phyloP scores from a whole-genome alignment of 208 protist species.

The Trypanosoma scelopori region DNA sequence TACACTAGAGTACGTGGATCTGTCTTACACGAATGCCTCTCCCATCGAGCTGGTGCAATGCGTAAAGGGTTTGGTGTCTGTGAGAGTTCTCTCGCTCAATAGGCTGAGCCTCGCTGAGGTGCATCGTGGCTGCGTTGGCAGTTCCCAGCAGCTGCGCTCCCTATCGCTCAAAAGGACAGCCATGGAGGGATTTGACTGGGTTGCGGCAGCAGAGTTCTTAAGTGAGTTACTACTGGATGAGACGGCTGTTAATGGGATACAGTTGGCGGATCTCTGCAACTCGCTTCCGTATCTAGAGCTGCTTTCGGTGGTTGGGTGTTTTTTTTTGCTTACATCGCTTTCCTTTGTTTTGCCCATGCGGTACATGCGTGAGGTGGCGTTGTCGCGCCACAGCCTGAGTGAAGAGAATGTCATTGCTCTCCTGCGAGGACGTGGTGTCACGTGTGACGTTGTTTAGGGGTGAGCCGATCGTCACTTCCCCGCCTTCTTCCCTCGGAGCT shows the following conservation, averaged over 20 bases:
- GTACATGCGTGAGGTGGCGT: conserved; percentile 10
- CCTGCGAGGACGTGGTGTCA: neutral
- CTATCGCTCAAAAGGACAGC: conserved; percentile 9
- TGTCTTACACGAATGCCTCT: conserved; percentile 3
- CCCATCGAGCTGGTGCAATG: neutral
- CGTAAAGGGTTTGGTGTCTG: neutral
- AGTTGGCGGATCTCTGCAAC: conserved; percentile 28
- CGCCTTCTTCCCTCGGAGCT: too few relatives aligned
- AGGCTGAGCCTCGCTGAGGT: conserved; percentile 4
- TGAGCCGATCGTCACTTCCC: conserved; percentile 1
- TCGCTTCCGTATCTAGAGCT: conserved; percentile 26
- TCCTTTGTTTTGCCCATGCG: conserved; percentile 34
- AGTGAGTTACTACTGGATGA: conserved; percentile 37
- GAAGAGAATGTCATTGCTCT: conserved; percentile 10
- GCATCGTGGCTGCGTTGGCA: conserved; percentile 1
- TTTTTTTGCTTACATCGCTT: conserved; percentile 33
- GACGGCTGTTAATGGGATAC: conserved; percentile 41
- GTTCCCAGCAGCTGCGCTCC: conserved; percentile 27
- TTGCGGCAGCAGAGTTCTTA: conserved; percentile 30
- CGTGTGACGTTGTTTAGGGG: conserved; percentile 7
- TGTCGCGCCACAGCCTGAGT: conserved; percentile 19
- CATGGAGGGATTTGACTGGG: conserved; percentile 30
- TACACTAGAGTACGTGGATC: conserved; percentile 8
- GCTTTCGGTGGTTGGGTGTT: conserved; percentile 39
- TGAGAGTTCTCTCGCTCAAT: conserved; percentile 2